These are phyloP conservation scores for Euphorbia peplus DNA, from an alignment of 345 rosid species.

Conservation along the genomic window DNA sequence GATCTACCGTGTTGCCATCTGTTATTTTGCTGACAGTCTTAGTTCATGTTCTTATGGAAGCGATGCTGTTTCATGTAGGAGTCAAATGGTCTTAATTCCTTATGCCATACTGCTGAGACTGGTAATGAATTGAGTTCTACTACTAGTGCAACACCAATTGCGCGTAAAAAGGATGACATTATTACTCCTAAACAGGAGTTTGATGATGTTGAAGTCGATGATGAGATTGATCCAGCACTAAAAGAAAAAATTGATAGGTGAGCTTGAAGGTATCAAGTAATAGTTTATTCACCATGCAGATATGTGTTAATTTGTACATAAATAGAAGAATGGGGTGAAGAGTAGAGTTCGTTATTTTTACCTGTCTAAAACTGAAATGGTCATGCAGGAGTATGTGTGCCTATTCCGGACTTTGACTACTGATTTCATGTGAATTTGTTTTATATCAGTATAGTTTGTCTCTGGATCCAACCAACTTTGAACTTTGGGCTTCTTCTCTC, in stretches of 20 bases:
- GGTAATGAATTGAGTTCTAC: slow-evolving; percentile 7
- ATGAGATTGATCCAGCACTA: slow-evolving; percentile 30
- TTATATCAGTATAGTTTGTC: neutral
- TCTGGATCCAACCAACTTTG: neutral
- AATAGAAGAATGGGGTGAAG: neutral
- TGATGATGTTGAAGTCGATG: slow-evolving; percentile 31
- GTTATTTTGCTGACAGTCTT: neutral
- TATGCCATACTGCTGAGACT: slow-evolving; percentile 6
- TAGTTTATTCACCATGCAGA: neutral
- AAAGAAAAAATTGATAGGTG: slow-evolving; percentile 32
- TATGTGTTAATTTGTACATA: neutral
- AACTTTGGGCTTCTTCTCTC: neutral
- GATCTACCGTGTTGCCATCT: neutral
- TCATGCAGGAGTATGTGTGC: neutral
- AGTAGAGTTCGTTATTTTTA: neutral
- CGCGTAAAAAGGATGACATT: slow-evolving; percentile 13
- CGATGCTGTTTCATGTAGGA: slow-evolving; percentile 10
- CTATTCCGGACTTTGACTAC: neutral
- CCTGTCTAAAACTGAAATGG: neutral
- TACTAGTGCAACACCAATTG: slow-evolving; percentile 12
- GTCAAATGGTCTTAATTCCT: slow-evolving; percentile 5
- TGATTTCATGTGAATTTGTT: neutral
- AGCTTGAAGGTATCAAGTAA: slow-evolving; percentile 7
- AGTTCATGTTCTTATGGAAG: neutral
- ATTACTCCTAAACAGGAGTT: slow-evolving; percentile 13